These are phyloP conservation scores for Debaryomyces subglobosus DNA, from an alignment of 1,139 yeast genomes.

Conservation along the genomic window DNA sequence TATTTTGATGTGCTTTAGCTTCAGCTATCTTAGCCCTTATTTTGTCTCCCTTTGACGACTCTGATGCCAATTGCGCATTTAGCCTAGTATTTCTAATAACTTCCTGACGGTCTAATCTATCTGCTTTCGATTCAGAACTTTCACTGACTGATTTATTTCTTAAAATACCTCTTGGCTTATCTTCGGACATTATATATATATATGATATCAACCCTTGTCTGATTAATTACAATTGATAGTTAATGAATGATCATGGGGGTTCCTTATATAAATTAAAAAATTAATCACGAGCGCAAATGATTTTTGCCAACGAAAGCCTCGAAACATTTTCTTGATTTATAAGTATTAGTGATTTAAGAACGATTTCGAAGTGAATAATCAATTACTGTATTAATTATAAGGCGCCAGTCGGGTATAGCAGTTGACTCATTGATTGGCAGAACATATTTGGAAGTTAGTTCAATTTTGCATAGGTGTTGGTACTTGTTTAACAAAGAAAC, in stretches of 20 bases:
- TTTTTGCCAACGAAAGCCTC: conserved; percentile 6
- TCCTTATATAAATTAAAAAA: not conserved
- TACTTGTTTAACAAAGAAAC: not conserved
- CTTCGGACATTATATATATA: conserved; percentile 19
- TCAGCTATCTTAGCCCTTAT: conserved; percentile 44
- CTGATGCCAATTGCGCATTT: conserved; percentile 40
- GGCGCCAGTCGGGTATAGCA: not conserved
- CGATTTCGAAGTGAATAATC: not conserved
- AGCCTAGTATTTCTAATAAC: conserved; percentile 47
- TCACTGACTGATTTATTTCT: conserved; percentile 35
- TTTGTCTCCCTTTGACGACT: conserved; percentile 38
- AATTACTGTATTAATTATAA: not conserved
- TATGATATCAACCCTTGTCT: not conserved
- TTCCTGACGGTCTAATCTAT: conserved; percentile 45
- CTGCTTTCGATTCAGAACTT: conserved; percentile 13
- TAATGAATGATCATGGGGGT: conserved; percentile 5
- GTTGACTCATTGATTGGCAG: not conserved
- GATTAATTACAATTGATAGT: not conserved
- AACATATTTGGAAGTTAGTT: not conserved
- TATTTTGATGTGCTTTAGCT: conserved; percentile 19
- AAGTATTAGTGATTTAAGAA: not conserved
- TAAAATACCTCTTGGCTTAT: conserved; percentile 46
- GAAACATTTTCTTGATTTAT: conserved; percentile 5
- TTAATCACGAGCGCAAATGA: conserved; percentile 3
- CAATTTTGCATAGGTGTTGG: not conserved